Evolutionary conservation across 129 eudicot species (phyloP).

Genomic region (Saposhnikovia divaricata): DNA sequence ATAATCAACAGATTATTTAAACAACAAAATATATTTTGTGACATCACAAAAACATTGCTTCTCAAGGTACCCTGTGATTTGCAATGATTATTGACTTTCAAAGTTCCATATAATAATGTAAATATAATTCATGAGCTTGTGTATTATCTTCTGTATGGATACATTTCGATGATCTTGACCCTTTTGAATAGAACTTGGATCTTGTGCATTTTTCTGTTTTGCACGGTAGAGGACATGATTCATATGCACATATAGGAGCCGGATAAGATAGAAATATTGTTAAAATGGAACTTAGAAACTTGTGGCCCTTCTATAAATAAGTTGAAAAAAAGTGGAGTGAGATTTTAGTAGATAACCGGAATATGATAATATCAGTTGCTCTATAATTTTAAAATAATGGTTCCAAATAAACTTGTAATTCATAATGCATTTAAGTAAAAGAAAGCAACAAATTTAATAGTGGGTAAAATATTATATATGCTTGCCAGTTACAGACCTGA

Average conservation of each 20-base stretch:
- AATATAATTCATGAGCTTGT: not conserved
- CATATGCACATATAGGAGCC: not conserved
- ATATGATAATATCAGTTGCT: not conserved
- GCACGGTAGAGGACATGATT: not conserved
- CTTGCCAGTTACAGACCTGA: slow-evolving; percentile 50
- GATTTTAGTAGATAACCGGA: no score
- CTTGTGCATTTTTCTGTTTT: not conserved
- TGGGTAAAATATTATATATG: not conserved
- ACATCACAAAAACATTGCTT: not conserved
- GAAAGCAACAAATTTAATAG: not conserved
- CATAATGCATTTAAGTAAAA: not conserved
- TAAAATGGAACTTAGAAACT: not conserved
- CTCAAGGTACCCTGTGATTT: not conserved
- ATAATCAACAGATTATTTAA: not conserved
- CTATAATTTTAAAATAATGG: not conserved
- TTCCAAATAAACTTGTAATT: not conserved
- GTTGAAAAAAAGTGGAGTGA: no score
- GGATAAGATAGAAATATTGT: no score
- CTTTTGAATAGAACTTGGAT: not conserved
- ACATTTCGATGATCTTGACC: not conserved
- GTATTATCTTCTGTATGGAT: not conserved
- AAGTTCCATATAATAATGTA: not conserved
- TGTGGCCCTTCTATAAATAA: not conserved
- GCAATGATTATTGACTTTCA: not conserved
- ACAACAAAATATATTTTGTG: not conserved